Evolutionary conservation across 257 asterid genomes (phyloP).

Genomic region (Solanum chilense): DNA sequence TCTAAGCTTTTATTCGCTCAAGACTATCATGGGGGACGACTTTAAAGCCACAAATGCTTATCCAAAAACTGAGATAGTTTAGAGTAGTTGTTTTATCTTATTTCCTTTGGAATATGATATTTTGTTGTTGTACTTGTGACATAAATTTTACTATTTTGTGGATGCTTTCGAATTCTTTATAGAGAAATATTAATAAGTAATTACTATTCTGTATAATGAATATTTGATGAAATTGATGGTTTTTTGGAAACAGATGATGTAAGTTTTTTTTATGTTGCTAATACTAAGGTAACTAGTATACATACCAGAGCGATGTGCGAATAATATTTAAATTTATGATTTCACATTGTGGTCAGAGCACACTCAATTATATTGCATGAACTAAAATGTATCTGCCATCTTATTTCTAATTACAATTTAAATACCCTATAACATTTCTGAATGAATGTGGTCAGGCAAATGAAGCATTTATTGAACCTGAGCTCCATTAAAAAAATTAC

Average conservation of each 20-base stretch:
- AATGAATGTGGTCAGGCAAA: neutral
- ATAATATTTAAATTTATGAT: no score
- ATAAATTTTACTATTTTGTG: no score
- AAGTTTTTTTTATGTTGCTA: no score
- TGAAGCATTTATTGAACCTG: neutral
- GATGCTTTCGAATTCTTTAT: no score
- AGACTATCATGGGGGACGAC: neutral
- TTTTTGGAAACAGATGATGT: neutral
- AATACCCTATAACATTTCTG: neutral
- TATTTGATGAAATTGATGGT: neutral
- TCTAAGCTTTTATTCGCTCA: neutral
- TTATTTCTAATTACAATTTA: neutral
- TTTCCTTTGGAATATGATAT: neutral
- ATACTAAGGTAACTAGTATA: neutral
- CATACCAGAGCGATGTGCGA: neutral
- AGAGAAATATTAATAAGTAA: no score
- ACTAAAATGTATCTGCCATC: neutral
- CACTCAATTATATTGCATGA: neutral
- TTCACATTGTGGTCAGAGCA: neutral
- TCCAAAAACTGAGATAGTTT: neutral
- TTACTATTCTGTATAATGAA: no score
- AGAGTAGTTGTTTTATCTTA: neutral
- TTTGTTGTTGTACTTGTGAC: neutral
- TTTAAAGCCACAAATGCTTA: neutral
- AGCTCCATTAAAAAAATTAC: neutral